These are phyloP conservation scores for Fusarium ambrosium DNA, from an alignment of 2,329 filamentous ascomycete species.

Conservation along the genomic window DNA sequence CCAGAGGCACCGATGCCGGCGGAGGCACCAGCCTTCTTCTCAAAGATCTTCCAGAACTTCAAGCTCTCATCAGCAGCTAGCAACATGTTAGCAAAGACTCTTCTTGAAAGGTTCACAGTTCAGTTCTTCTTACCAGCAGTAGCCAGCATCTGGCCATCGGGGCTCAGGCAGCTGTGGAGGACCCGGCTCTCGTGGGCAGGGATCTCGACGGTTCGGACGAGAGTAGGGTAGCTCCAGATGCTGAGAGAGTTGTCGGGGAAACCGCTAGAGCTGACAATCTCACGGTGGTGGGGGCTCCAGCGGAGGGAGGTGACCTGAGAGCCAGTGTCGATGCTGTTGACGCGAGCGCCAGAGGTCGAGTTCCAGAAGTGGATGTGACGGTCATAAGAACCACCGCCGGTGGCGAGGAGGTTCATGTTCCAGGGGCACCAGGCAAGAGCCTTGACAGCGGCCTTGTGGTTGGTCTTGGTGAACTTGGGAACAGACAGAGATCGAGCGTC, in stretches of 20 bases:
- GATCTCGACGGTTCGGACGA: slow-evolving; percentile 98
- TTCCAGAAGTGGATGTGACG: slow-evolving; percentile 99
- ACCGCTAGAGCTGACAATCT: slow-evolving; percentile 96
- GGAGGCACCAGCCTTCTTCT: slow-evolving; percentile 90
- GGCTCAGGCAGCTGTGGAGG: slow-evolving; percentile 95
- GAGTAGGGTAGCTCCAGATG: slow-evolving; percentile 98
- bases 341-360: slow-evolving; percentile 94
- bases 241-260: slow-evolving; percentile 99
- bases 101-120: not conserved
- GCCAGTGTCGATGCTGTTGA: slow-evolving; percentile 99
- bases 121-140: slow-evolving; percentile 77
- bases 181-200: slow-evolving; percentile 97
- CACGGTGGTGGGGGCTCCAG: slow-evolving; percentile 97
- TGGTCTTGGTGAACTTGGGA: slow-evolving; percentile 99
- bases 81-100: slow-evolving; percentile 20
- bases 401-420: slow-evolving; percentile 97
- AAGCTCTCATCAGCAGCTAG: slow-evolving; percentile 92
- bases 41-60: slow-evolving; percentile 99
- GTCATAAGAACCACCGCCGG: slow-evolving; percentile 95
- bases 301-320: slow-evolving; percentile 96
- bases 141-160: slow-evolving; percentile 97
- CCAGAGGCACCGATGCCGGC: slow-evolving; percentile 75
- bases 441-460: slow-evolving; percentile 99
- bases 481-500: slow-evolving; percentile 93
- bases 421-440: slow-evolving; percentile 98